Percentiles rank a stretch among this genome's conserved stretches.
phyloP scores from a whole-genome alignment of 441 rosid species.

The California macrophylla region DNA sequence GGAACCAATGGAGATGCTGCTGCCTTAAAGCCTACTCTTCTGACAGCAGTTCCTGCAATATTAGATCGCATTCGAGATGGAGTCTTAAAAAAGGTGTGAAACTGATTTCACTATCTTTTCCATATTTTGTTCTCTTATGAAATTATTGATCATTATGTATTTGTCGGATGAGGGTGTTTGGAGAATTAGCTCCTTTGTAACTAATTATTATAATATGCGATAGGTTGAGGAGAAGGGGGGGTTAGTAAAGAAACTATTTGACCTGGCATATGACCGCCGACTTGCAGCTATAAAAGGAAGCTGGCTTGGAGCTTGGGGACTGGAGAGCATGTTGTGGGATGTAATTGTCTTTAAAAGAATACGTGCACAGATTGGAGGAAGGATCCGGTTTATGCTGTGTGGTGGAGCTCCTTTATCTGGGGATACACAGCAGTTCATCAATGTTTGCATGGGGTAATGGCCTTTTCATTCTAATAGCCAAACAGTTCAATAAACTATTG shows the following conservation, averaged over 20 bases:
- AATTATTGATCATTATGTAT: background rate
- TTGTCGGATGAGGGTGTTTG: constrained; percentile 8
- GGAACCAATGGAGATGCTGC: constrained; percentile 94
- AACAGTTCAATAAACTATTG: background rate
- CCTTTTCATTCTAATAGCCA: constrained; percentile 7
- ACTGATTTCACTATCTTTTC: background rate
- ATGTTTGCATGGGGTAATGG: constrained; percentile 84
- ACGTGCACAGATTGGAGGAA: constrained; percentile 71
- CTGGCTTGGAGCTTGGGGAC: constrained; percentile 92
- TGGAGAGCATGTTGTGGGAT: constrained; percentile 73
- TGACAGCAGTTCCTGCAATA: constrained; percentile 89
- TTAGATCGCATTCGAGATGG: constrained; percentile 82
- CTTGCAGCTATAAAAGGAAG: constrained; percentile 78
- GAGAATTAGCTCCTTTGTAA: constrained; percentile 7
- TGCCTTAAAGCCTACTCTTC: constrained; percentile 61
- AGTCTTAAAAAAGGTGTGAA: constrained; percentile 60
- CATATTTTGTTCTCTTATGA: constrained; percentile 4
- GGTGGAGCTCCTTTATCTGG: constrained; percentile 95
- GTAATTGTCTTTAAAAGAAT: constrained; percentile 48
- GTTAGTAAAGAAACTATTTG: constrained; percentile 51
- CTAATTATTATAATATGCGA: constrained; percentile 11
- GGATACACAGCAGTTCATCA: constrained; percentile 79
- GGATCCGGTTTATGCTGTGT: constrained; percentile 56
- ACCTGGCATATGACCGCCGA: constrained; percentile 58
- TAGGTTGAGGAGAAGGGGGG: constrained; percentile 84